Conservation (phyloP, 441 rosid genomes). For the Metrosideros polymorpha region DNA sequence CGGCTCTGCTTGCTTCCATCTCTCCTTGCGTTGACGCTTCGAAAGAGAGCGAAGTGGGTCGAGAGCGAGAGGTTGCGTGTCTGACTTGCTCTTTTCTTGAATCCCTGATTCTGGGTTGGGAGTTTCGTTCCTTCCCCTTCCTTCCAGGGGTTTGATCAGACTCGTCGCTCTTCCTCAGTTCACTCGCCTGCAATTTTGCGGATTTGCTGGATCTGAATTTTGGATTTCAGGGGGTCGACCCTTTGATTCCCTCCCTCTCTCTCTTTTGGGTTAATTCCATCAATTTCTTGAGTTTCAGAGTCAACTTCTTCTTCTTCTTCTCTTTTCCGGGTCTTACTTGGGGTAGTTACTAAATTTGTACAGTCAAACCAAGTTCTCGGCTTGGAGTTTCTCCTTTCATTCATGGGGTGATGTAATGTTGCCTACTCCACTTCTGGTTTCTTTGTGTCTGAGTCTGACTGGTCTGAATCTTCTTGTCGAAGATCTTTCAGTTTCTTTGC, state of each 20-base stretch:
- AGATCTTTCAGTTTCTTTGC: conserved; percentile 11
- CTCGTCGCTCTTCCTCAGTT: background rate
- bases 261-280: conserved; percentile 5
- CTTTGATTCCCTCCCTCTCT: conserved; percentile 31
- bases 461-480: conserved; percentile 35
- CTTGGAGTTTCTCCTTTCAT: background rate
- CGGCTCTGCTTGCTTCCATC: background rate
- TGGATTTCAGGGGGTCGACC: conserved; percentile 42
- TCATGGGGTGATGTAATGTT: background rate
- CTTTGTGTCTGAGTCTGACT: conserved; percentile 7
- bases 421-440: conserved; percentile 5
- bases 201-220: conserved; percentile 75
- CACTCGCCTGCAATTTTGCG: conserved; percentile 3
- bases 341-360: background rate
- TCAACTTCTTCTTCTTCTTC: conserved; percentile 15
- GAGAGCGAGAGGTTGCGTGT: background rate
- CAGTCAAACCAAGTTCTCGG: background rate
- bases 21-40: background rate
- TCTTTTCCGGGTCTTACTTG: conserved; percentile 13
- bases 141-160: conserved; percentile 6
- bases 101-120: background rate
- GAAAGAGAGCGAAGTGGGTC: background rate
- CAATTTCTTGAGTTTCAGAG: conserved; percentile 8
- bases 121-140: conserved; percentile 7
- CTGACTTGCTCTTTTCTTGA: background rate